These are phyloP conservation scores for Xerophyta viscosa DNA, from an alignment of 106 monocot genomes.

Conservation along the genomic window DNA sequence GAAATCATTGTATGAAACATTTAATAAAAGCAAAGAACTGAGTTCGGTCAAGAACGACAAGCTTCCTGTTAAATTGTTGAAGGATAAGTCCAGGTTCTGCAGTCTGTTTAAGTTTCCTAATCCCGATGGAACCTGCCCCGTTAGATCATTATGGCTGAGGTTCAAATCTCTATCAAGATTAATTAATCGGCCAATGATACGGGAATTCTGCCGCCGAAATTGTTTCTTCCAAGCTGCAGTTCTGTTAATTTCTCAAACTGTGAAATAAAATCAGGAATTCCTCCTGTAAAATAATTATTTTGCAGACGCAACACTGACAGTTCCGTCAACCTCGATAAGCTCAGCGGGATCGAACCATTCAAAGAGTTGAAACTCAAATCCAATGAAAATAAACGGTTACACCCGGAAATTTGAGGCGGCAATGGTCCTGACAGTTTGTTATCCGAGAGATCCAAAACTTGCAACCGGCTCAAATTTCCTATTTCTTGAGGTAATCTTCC, in stretches of 20 bases:
- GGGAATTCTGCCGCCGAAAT: constrained; percentile 57
- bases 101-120: constrained; percentile 36
- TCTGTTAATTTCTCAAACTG: constrained; percentile 33
- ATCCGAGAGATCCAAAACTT: constrained; percentile 39
- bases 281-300: constrained; percentile 57
- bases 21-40: constrained; percentile 31
- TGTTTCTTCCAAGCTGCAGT: constrained; percentile 63
- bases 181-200: constrained; percentile 38
- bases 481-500: constrained; percentile 56
- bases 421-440: constrained; percentile 57
- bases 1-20: constrained; percentile 73
- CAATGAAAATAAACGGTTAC: constrained; percentile 29
- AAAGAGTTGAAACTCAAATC: constrained; percentile 66
- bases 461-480: constrained; percentile 34
- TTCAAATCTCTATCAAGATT: constrained; percentile 44
- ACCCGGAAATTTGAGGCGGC: constrained; percentile 48
- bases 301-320: constrained; percentile 38
- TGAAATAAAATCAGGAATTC: constrained; percentile 47
- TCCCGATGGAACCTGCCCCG: constrained; percentile 30
- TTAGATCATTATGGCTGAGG: constrained; percentile 61
- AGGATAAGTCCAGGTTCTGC: constrained; percentile 64
- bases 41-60: constrained; percentile 29
- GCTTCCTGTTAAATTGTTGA: constrained; percentile 62
- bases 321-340: constrained; percentile 22
- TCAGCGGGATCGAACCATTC: constrained; percentile 47